Percentiles rank a stretch among this genome's conserved stretches.
Evolutionary conservation across 2,329 filamentous ascomycete species (phyloP).

Genomic region (Microcera coccophila): DNA sequence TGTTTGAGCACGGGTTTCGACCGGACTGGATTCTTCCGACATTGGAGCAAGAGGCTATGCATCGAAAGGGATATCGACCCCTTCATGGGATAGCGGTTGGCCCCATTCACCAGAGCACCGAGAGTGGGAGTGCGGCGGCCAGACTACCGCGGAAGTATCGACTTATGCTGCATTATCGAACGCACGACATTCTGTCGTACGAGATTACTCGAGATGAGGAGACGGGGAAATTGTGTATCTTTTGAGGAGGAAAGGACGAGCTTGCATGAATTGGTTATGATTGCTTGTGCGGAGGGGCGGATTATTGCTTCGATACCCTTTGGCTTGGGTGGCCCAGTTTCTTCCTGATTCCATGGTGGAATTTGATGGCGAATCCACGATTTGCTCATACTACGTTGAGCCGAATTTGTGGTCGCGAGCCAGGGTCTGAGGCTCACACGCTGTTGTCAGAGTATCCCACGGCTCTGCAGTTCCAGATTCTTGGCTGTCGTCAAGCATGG

Average conservation of each 20-base stretch:
- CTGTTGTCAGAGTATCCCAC: not conserved
- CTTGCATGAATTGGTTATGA: not conserved
- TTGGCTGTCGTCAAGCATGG: too few relatives aligned
- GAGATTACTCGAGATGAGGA: slow-evolving; percentile 51
- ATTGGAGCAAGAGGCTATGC: slow-evolving; percentile 41
- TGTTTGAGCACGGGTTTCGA: slow-evolving; percentile 45
- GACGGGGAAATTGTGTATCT: slow-evolving; percentile 35
- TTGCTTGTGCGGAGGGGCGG: too few relatives aligned
- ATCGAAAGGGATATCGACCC: slow-evolving; percentile 44
- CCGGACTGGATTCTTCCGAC: slow-evolving; percentile 52
- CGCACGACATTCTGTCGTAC: slow-evolving; percentile 68
- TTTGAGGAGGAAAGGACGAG: slow-evolving; percentile 22
- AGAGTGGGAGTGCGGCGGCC: slow-evolving; percentile 19
- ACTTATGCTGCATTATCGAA: slow-evolving; percentile 67
- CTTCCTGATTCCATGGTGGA: too few relatives aligned
- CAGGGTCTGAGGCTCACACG: too few relatives aligned
- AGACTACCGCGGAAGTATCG: slow-evolving; percentile 52
- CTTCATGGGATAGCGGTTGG: slow-evolving; percentile 66
- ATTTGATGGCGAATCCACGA: too few relatives aligned
- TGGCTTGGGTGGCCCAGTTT: too few relatives aligned
- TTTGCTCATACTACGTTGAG: too few relatives aligned
- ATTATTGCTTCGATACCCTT: not conserved
- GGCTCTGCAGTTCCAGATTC: not conserved
- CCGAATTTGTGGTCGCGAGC: too few relatives aligned
- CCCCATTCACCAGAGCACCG: slow-evolving; percentile 51